A percentile compares a stretch with the other conserved stretches of the same genome.
Conservation (phyloP, 768 basidiomycete genomes). For the Fistulinella prunicolor region DNA sequence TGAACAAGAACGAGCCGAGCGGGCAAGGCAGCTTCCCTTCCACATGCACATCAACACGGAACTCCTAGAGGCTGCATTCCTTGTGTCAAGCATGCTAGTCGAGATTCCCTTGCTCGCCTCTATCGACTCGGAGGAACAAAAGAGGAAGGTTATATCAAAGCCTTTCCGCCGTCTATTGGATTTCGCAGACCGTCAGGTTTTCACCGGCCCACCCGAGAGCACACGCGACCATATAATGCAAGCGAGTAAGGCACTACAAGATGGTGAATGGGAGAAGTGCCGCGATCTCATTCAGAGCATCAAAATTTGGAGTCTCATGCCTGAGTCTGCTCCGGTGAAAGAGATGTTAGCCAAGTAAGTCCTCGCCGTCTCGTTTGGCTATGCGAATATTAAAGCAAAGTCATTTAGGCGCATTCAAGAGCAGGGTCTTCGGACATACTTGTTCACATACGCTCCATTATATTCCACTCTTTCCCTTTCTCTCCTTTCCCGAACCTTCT, state of each 20-base stretch:
- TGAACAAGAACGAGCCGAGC: slow-evolving; percentile 97
- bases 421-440: slow-evolving; percentile 92
- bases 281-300: slow-evolving; percentile 91
- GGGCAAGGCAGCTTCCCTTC: slow-evolving; percentile 94
- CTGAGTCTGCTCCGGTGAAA: slow-evolving; percentile 81
- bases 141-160: slow-evolving; percentile 92
- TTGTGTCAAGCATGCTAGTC: slow-evolving; percentile 97
- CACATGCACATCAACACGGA: slow-evolving; percentile 99
- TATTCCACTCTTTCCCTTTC: slow-evolving; percentile 89
- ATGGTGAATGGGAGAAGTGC: slow-evolving; percentile 96
- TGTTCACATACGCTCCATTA: slow-evolving; percentile 93
- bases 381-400: slow-evolving; percentile 1
- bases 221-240: slow-evolving; percentile 99
- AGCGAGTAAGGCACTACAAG: slow-evolving; percentile 93
- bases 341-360: slow-evolving; percentile 91
- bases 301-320: slow-evolving; percentile 98
- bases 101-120: slow-evolving; percentile 95
- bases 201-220: slow-evolving; percentile 97
- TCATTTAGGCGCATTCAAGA: slow-evolving; percentile 87
- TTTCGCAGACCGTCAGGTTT: slow-evolving; percentile 96
- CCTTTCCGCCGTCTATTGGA: slow-evolving; percentile 94
- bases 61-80: slow-evolving; percentile 93
- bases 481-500: slow-evolving; percentile 85
- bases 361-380: neutral
- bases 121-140: slow-evolving; percentile 91